These are phyloP conservation scores for Conringia planisiliqua DNA, from an alignment of 345 rosid species.

Conservation along the genomic window DNA sequence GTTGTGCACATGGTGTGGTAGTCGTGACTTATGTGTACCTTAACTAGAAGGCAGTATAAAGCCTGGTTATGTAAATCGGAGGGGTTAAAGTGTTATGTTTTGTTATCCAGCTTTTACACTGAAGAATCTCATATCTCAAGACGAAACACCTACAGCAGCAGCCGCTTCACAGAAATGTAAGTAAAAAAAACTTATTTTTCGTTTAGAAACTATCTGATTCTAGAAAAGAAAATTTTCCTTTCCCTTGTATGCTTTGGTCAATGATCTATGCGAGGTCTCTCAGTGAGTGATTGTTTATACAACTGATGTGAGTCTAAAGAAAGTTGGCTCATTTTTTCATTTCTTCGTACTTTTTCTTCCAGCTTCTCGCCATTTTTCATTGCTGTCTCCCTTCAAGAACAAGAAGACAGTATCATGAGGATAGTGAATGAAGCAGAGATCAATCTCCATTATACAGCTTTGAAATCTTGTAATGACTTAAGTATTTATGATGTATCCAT, in stretches of 20 bases:
- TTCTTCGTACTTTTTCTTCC: slow-evolving; percentile 15
- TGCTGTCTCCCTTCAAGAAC: slow-evolving; percentile 79
- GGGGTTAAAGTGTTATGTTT: slow-evolving; percentile 6
- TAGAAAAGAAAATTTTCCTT: not conserved
- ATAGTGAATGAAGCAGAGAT: slow-evolving; percentile 4
- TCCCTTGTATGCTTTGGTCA: not conserved
- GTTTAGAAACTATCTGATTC: too few species aligned
- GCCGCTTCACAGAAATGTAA: slow-evolving; percentile 66
- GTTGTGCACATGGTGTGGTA: not conserved
- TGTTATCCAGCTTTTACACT: slow-evolving; percentile 61
- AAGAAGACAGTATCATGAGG: slow-evolving; percentile 37
- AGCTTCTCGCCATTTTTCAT: slow-evolving; percentile 81
- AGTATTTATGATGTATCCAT: slow-evolving; percentile 13
- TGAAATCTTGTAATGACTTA: slow-evolving; percentile 13
- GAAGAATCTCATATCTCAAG: slow-evolving; percentile 86
- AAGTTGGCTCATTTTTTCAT: not conserved
- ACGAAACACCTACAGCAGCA: slow-evolving; percentile 58
- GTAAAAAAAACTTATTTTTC: not conserved
- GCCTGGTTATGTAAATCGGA: not conserved
- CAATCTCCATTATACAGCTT: slow-evolving; percentile 9
- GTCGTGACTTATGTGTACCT: not conserved
- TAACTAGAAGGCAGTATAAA: not conserved
- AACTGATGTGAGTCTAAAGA: not conserved
- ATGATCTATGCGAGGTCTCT: not conserved
- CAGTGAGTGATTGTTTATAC: not conserved